These are phyloP conservation scores for Glycine soja DNA, from an alignment of 306 rosid genomes.

Conservation along the genomic window DNA sequence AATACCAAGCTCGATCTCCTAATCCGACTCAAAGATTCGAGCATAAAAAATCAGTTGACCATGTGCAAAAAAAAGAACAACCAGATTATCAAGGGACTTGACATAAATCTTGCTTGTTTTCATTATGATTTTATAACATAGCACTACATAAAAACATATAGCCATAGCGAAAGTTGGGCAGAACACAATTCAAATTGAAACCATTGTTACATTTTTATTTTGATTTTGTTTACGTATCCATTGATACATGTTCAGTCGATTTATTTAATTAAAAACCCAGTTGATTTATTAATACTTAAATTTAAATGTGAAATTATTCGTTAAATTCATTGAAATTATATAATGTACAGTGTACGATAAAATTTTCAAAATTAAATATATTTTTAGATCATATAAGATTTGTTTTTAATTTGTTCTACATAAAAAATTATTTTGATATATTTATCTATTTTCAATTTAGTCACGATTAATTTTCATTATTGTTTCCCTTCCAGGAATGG, in stretches of 20 bases:
- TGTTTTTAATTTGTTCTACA: not conserved
- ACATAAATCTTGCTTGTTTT: not conserved
- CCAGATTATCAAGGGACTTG: not conserved
- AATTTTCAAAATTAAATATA: not conserved
- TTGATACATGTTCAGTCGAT: not conserved
- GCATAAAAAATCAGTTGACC: not conserved
- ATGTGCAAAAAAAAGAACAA: not conserved
- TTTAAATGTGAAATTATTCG: not conserved
- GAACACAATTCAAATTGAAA: constrained; percentile 1
- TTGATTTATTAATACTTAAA: not conserved
- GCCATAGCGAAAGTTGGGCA: not conserved
- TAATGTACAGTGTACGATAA: not conserved
- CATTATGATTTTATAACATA: not conserved
- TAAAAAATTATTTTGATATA: not conserved
- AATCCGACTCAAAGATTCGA: not conserved
- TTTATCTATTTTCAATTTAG: not conserved
- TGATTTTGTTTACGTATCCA: too few species aligned
- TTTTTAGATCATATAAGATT: not conserved
- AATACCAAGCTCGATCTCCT: not conserved
- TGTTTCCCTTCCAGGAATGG: not conserved
- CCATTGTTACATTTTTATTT: not conserved
- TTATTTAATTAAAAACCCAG: not conserved
- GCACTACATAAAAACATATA: not conserved
- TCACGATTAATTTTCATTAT: not conserved
- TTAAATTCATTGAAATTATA: too few species aligned